A percentile compares a stretch with the other conserved stretches of the same genome.
Conservation (phyloP, 352 stramenopile genomes). For the Pythium vanterpoolii region DNA sequence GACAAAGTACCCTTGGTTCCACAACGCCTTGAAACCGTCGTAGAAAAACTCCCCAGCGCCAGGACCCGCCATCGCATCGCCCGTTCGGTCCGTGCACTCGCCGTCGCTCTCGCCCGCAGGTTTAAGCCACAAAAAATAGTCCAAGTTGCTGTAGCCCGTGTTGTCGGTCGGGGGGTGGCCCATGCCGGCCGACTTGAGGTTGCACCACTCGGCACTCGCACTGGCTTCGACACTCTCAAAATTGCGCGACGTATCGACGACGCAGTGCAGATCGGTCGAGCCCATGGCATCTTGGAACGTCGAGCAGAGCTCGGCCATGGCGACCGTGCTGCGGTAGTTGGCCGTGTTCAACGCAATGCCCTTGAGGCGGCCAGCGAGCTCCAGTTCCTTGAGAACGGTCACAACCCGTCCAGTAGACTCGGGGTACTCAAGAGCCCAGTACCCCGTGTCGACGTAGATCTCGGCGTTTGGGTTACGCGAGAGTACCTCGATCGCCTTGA, state of each 20-base stretch:
- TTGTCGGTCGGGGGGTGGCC: conserved; percentile 47
- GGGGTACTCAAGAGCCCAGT: conserved; percentile 42
- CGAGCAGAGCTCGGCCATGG: conserved; percentile 32
- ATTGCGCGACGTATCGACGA: conserved; percentile 68
- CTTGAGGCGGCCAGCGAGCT: conserved; percentile 23
- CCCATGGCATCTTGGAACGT: conserved; percentile 52
- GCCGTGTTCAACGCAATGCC: conserved; percentile 63
- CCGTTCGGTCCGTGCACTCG: conserved; percentile 40
- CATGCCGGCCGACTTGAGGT: conserved; percentile 51
- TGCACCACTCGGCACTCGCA: conserved; percentile 56
- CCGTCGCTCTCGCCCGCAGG: conserved; percentile 63
- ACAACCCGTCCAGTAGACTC: conserved; percentile 26
- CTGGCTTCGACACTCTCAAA: conserved; percentile 22
- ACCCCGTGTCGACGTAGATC: conserved; percentile 70
- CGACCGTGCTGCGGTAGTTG: conserved; percentile 50
- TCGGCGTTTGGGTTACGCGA: conserved; percentile 57
- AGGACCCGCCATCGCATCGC: conserved; percentile 31
- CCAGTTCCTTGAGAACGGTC: conserved; percentile 32
- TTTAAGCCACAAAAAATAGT: conserved; percentile 76
- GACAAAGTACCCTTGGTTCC: conserved; percentile 75
- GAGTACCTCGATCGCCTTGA: conserved; percentile 42
- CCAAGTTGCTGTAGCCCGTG: conserved; percentile 44
- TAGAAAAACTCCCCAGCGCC: conserved; percentile 51
- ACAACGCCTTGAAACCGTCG: conserved; percentile 50
- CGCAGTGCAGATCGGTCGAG: conserved; percentile 31